Percentiles rank a stretch among this genome's conserved stretches.
These are phyloP conservation scores for Aspergillus fumigatus DNA, from an alignment of 2,329 filamentous ascomycete genomes.

Conservation along the genomic window DNA sequence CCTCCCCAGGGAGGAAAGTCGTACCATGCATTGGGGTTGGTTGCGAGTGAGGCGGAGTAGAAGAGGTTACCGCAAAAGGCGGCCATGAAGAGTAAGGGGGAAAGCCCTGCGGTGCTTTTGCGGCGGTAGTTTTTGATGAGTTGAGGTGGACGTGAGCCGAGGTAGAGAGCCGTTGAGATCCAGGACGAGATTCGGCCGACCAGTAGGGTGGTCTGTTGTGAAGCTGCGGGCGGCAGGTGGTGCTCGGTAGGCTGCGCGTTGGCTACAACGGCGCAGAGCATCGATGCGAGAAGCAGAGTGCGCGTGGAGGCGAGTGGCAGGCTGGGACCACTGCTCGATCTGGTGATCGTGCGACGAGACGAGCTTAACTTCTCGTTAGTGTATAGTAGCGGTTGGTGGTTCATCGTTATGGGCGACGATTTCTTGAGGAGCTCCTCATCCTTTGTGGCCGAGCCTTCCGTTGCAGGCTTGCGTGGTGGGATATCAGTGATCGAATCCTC, in stretches of 20 bases:
- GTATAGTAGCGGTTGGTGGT: slow-evolving; percentile 25
- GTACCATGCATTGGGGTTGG: slow-evolving; percentile 61
- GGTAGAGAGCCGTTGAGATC: slow-evolving; percentile 54
- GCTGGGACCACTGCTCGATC: slow-evolving; percentile 22
- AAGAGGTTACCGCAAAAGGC: slow-evolving; percentile 66
- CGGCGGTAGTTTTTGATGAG: slow-evolving; percentile 62
- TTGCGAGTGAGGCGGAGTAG: slow-evolving; percentile 58
- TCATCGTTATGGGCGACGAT: slow-evolving; percentile 13
- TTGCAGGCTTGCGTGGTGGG: slow-evolving; percentile 13
- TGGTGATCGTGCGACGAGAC: slow-evolving; percentile 24
- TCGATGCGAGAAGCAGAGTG: slow-evolving; percentile 42
- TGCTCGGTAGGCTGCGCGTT: slow-evolving; percentile 36
- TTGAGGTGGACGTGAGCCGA: slow-evolving; percentile 59
- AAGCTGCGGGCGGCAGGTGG: slow-evolving; percentile 5
- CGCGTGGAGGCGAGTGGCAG: slow-evolving; percentile 36
- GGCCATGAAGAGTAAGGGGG: slow-evolving; percentile 59
- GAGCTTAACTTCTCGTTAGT: slow-evolving; percentile 32
- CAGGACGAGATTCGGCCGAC: slow-evolving; percentile 52
- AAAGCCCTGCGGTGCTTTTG: slow-evolving; percentile 60
- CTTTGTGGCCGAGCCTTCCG: slow-evolving; percentile 23
- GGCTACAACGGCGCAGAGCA: slow-evolving; percentile 42
- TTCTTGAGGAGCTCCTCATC: slow-evolving; percentile 23
- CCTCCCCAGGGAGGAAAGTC: slow-evolving; percentile 53
- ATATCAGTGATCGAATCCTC: slow-evolving; percentile 19
- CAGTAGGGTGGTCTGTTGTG: slow-evolving; percentile 30